Percentiles rank a stretch among this genome's conserved stretches.
Evolutionary conservation across 805 yeast genomes (phyloP).

Genomic region (Deakozyma indianensis): DNA sequence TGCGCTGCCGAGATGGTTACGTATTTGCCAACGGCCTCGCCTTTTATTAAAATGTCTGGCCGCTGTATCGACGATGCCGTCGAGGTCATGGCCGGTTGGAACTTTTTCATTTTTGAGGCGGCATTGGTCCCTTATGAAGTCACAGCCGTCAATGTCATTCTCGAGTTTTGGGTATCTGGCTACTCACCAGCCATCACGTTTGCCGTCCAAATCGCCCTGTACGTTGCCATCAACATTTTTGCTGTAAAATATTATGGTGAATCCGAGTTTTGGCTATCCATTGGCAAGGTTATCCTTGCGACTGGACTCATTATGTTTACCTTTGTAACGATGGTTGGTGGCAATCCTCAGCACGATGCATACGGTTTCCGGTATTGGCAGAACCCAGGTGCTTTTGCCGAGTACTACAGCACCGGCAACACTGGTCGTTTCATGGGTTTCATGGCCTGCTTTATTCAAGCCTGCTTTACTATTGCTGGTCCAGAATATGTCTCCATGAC

Average conservation of each 20-base stretch:
- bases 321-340: slow-evolving; percentile 74
- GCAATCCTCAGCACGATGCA: slow-evolving; percentile 57
- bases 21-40: slow-evolving; percentile 61
- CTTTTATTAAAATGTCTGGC: slow-evolving; percentile 61
- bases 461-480: slow-evolving; percentile 52
- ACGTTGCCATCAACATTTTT: slow-evolving; percentile 49
- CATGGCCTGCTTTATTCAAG: slow-evolving; percentile 51
- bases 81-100: slow-evolving; percentile 67
- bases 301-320: slow-evolving; percentile 65
- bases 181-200: slow-evolving; percentile 60
- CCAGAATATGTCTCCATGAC: slow-evolving; percentile 40
- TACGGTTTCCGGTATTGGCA: slow-evolving; percentile 47
- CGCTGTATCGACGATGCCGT: slow-evolving; percentile 63
- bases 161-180: slow-evolving; percentile 71
- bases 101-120: slow-evolving; percentile 63
- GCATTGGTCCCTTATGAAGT: slow-evolving; percentile 74
- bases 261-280: slow-evolving; percentile 63
- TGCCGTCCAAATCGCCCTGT: slow-evolving; percentile 47
- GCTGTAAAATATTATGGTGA: slow-evolving; percentile 73
- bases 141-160: slow-evolving; percentile 61
- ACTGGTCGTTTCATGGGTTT: slow-evolving; percentile 63
- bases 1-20: slow-evolving; percentile 71
- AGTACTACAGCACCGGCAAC: slow-evolving; percentile 37
- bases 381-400: slow-evolving; percentile 43
- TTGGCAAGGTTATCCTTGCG: slow-evolving; percentile 60